Evolutionary conservation across 148 eudicot genomes (phyloP), one percentile per base, ranked within the genome.

Genomic region (Beta vulgaris): DNA sequence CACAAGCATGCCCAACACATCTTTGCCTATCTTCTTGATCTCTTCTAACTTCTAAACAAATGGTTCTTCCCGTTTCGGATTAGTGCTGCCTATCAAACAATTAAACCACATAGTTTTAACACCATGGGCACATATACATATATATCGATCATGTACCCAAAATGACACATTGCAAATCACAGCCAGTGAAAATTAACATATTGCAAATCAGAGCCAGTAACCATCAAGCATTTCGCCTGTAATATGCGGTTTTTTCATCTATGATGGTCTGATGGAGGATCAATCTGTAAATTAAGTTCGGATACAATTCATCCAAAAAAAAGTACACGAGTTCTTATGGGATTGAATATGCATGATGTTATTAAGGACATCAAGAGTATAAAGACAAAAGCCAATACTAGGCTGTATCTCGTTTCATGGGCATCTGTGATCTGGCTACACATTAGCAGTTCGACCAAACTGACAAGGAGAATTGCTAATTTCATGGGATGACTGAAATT

Each of bases 1-100:
- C 68, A n/a, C 12, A 23, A 34, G 63, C 62, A 71, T 34, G 74
- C 62, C 23, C 35, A 1, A 16, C 10, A 15, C 44, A 7, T 1
- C 16, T 64, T 36, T 10, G 44, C 68, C 29, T 37, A 28, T 14
- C 46, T 21, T n/a, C 23, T 64, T 23, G 29, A 37, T 46, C 46
- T 36, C 68, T 36, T 61, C 66, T 61, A 25, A 61, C 68, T 36
- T 61, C 66, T 61, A 25, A 61, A 23, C 39, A 32, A 34, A 34
- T 34, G 40, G n/a, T 61, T 32, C 66, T 61, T 64, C 26, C 44
- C 26, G 21, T 2, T 8, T 36, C 3, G 68, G 68, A 64, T 64
- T 49, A 19, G 23, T 55, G 66, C 72, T 67, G 66, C 65, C 40
- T 26, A 35, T 76, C 58, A 58, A 68, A 68, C 23, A 2, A 60